phyloP scores from a whole-genome alignment of 2,329 filamentous ascomycete genomes.

The Aureobasidium sp. region DNA sequence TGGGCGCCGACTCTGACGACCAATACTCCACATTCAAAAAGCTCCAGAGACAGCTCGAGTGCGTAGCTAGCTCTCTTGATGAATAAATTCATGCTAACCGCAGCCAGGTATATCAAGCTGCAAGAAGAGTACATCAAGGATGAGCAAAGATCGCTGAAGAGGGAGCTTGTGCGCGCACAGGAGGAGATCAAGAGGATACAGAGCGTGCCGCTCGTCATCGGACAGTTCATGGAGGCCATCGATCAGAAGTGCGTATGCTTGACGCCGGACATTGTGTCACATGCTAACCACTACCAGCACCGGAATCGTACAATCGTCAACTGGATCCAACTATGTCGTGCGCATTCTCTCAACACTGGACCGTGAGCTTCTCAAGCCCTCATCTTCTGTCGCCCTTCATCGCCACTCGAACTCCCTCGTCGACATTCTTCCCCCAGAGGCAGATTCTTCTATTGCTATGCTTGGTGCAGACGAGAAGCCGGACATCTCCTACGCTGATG shows the following conservation, averaged over 20 bases:
- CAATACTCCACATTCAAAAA: constrained; percentile 96
- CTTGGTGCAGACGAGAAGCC: constrained; percentile 94
- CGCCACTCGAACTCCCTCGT: constrained; percentile 97
- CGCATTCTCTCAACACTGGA: constrained; percentile 97
- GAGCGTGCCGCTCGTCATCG: constrained; percentile 94
- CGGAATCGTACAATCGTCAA: constrained; percentile 96
- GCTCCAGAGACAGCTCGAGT: constrained; percentile 93
- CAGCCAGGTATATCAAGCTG: constrained; percentile 60
- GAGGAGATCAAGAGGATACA: constrained; percentile 99
- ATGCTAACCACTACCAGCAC: constrained; percentile 52
- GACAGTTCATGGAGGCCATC: constrained; percentile 99
- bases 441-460: constrained; percentile 98
- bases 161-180: constrained; percentile 92
- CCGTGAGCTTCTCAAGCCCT: constrained; percentile 95
- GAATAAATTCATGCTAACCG: background rate
- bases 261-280: constrained; percentile 8
- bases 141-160: constrained; percentile 81
- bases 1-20: constrained; percentile 73
- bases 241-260: constrained; percentile 73
- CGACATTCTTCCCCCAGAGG: constrained; percentile 97
- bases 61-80: constrained; percentile 22
- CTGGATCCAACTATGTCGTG: constrained; percentile 97
- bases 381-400: constrained; percentile 93
- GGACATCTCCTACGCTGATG: constrained; percentile 95
- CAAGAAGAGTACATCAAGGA: constrained; percentile 99